phyloP scores from a whole-genome alignment of 148 eudicot species.

The Persicaria maculosa region DNA sequence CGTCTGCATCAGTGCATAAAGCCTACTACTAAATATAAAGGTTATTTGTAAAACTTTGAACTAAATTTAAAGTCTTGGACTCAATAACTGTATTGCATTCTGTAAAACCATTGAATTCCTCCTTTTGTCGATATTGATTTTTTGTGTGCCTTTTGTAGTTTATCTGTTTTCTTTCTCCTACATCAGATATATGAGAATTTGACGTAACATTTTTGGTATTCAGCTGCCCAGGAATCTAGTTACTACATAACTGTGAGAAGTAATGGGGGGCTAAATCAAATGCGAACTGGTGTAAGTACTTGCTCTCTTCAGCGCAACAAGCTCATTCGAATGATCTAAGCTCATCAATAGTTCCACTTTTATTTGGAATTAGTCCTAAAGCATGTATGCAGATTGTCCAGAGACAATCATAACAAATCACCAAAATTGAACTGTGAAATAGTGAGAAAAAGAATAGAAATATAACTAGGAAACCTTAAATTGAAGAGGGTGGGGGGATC shows the following conservation, averaged over 20 bases:
- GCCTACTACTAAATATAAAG: conserved; percentile 64
- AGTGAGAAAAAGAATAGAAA: neutral
- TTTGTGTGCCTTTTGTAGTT: neutral
- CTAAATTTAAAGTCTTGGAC: neutral
- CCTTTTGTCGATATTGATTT: neutral
- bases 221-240: conserved; percentile 49
- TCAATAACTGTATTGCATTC: neutral
- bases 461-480: neutral
- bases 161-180: neutral
- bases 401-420: neutral
- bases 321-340: neutral
- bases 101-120: neutral
- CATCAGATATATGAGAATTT: neutral
- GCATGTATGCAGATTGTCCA: neutral
- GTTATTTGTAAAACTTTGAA: conserved; percentile 20
- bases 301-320: conserved; percentile 3
- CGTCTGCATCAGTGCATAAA: conserved; percentile 55
- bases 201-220: conserved; percentile 14
- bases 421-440: neutral
- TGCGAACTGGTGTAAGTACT: conserved; percentile 87
- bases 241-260: conserved; percentile 75
- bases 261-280: conserved; percentile 91
- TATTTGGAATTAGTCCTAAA: neutral
- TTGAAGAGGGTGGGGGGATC: neutral
- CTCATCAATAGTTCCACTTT: neutral